These are phyloP conservation scores for Penicillium argentinense DNA, from an alignment of 495 filamentous ascomycete species.

Conservation along the genomic window DNA sequence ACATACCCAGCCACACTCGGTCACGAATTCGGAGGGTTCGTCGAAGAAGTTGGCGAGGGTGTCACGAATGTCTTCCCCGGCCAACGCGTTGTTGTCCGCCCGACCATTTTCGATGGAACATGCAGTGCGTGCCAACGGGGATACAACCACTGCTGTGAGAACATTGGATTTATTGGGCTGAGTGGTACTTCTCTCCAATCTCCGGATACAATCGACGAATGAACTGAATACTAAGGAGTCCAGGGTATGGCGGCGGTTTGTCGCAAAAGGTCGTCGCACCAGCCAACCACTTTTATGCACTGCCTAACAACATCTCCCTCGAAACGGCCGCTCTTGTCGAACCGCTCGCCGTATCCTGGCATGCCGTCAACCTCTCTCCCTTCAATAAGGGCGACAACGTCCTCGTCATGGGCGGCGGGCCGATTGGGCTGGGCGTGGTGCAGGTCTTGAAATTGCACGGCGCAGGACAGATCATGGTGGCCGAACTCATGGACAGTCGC, in stretches of 20 bases:
- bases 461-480: conserved; percentile 52
- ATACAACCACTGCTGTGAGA: conserved; percentile 57
- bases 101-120: conserved; percentile 59
- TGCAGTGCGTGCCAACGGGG: conserved; percentile 54
- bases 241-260: conserved; percentile 31
- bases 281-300: conserved; percentile 26
- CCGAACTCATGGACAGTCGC: conserved; percentile 49
- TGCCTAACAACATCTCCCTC: conserved; percentile 20
- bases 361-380: conserved; percentile 52
- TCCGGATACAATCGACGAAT: neutral
- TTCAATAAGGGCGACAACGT: conserved; percentile 46
- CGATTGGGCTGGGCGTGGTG: conserved; percentile 59
- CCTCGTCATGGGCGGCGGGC: conserved; percentile 57
- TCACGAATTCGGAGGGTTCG: conserved; percentile 58
- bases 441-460: conserved; percentile 51
- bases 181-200: conserved; percentile 35
- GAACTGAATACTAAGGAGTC: neutral
- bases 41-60: conserved; percentile 58
- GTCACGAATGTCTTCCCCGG: conserved; percentile 49
- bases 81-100: conserved; percentile 55
- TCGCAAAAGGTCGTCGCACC: conserved; percentile 28
- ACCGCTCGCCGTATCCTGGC: conserved; percentile 62
- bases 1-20: conserved; percentile 55
- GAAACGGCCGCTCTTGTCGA: conserved; percentile 52
- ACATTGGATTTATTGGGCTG: conserved; percentile 61